Evolutionary conservation across 2,329 filamentous ascomycete genomes (phyloP).

Genomic region (Fusarium torreyae): DNA sequence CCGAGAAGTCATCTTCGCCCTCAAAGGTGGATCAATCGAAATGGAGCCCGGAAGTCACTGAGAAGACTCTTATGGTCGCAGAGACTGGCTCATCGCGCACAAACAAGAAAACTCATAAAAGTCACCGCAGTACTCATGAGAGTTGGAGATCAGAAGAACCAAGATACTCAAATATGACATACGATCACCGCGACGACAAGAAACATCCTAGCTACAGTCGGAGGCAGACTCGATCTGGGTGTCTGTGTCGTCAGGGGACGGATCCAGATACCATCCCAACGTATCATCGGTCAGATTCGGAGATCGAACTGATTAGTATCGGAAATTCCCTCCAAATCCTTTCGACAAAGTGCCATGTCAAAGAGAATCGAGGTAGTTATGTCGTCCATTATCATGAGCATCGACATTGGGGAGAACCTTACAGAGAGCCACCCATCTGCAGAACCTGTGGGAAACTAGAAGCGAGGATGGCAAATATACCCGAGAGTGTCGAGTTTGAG

Average conservation of each 20-base stretch:
- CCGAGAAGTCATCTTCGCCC: background rate
- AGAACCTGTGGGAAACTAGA: background rate
- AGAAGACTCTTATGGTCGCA: too few relatives aligned
- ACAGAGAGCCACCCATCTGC: background rate
- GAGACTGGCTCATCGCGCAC: too few relatives aligned
- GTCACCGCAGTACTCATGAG: too few relatives aligned
- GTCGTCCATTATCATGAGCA: slow-evolving; percentile 7
- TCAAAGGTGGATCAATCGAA: too few relatives aligned
- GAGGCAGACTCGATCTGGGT: background rate
- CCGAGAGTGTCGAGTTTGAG: background rate
- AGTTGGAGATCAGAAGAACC: too few relatives aligned
- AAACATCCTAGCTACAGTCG: background rate
- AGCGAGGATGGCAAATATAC: background rate
- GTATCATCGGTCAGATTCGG: background rate
- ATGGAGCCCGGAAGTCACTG: too few relatives aligned
- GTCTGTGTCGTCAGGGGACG: background rate
- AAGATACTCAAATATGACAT: too few relatives aligned
- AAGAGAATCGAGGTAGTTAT: background rate
- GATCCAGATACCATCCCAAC: background rate
- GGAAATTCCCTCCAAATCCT: background rate
- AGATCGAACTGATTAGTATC: slow-evolving; percentile 9
- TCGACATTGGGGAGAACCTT: slow-evolving; percentile 2
- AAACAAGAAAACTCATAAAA: too few relatives aligned
- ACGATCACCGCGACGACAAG: too few relatives aligned
- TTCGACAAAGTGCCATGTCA: slow-evolving; percentile 14